These are phyloP conservation scores for Cyanodermella asteris DNA, from an alignment of 2,329 filamentous ascomycete genomes.

Conservation along the genomic window DNA sequence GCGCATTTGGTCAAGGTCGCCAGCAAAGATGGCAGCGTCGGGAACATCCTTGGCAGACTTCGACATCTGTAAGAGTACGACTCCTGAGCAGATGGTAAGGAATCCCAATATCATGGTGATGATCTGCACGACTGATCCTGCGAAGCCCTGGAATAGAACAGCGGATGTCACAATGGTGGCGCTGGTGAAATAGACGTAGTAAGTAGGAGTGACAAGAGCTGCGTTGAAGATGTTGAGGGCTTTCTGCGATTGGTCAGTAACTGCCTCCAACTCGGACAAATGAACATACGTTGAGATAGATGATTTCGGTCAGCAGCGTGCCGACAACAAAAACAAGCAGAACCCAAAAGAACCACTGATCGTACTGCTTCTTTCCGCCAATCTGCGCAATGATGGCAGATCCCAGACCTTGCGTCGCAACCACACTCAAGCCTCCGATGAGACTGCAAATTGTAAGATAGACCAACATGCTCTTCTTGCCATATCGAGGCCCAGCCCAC, in stretches of 20 bases:
- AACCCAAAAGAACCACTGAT: conserved; percentile 92
- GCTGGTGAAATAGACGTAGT: conserved; percentile 96
- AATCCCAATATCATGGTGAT: conserved; percentile 84
- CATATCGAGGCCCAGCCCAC: conserved; percentile 69
- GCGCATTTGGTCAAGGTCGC: conserved; percentile 83
- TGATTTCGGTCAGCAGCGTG: conserved; percentile 83
- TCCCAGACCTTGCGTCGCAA: conserved; percentile 80
- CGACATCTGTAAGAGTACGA: conserved; percentile 82
- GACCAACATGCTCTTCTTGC: conserved; percentile 93
- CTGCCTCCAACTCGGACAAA: background rate
- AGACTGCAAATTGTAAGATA: conserved; percentile 93
- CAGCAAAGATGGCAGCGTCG: conserved; percentile 74
- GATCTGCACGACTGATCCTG: conserved; percentile 60
- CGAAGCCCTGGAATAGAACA: conserved; percentile 82
- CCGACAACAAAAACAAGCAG: conserved; percentile 71
- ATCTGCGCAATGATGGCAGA: conserved; percentile 78
- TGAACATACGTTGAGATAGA: conserved; percentile 72
- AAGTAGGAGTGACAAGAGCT: conserved; percentile 87
- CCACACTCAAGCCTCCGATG: conserved; percentile 82
- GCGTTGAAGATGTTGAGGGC: conserved; percentile 93
- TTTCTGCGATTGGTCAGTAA: conserved; percentile 47
- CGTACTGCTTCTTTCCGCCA: conserved; percentile 67
- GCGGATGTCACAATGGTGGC: conserved; percentile 87
- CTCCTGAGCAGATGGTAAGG: conserved; percentile 77
- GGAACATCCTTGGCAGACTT: conserved; percentile 96